Conservation (phyloP, 208 protist species). For the Trypanosoma vivax region DNA sequence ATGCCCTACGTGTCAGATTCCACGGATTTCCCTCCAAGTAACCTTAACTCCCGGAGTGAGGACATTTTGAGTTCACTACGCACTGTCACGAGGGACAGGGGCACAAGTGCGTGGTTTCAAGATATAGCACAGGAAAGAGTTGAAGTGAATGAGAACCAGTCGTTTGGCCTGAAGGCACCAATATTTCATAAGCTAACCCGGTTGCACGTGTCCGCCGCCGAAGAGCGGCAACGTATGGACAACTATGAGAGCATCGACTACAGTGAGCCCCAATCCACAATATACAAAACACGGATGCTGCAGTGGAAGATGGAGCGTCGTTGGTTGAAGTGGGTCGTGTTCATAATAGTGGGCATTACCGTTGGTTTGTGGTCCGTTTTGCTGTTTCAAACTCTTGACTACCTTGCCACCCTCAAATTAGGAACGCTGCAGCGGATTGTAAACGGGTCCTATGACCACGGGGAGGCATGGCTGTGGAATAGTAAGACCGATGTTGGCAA, state of each 20-base stretch:
- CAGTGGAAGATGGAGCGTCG: conserved; percentile 21
- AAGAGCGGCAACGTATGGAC: conserved; percentile 65
- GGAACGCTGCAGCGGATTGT: conserved; percentile 29
- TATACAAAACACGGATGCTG: conserved; percentile 32
- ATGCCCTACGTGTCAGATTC: no score
- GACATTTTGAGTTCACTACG: conserved; percentile 4
- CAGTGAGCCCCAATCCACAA: conserved; percentile 39
- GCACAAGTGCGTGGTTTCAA: conserved; percentile 44
- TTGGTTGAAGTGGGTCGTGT: conserved; percentile 57
- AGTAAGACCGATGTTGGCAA: neutral
- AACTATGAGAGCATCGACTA: conserved; percentile 82
- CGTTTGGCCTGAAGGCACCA: conserved; percentile 30
- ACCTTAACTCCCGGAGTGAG: neutral
- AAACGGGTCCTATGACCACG: neutral
- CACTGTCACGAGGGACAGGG: conserved; percentile 6
- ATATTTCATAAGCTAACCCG: conserved; percentile 41
- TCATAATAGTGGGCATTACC: conserved; percentile 44
- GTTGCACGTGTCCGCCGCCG: conserved; percentile 49
- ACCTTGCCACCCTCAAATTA: conserved; percentile 34
- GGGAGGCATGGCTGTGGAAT: neutral
- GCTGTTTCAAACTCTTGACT: conserved; percentile 68
- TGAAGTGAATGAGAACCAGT: conserved; percentile 42
- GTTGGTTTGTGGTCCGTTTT: conserved; percentile 61
- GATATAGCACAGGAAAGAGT: conserved; percentile 30
- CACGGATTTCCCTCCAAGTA: no score